phyloP scores from a whole-genome alignment of 768 basidiomycete species.

The Suillus discolor region DNA sequence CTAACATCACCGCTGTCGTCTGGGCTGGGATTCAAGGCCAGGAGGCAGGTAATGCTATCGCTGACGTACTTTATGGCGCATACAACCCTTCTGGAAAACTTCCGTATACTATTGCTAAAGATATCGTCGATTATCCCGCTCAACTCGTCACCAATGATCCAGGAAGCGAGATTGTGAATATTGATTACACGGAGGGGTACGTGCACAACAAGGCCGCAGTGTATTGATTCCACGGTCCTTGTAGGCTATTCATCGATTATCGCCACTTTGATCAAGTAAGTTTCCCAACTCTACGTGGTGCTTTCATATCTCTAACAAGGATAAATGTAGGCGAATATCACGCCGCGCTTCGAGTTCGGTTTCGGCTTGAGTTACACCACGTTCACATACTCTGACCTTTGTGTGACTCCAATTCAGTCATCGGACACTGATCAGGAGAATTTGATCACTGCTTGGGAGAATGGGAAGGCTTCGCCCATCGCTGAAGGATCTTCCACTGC shows the following conservation, averaged over 20 bases:
- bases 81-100: constrained; percentile 71
- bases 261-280: constrained; percentile 61
- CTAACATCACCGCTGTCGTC: constrained; percentile 72
- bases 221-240: constrained; percentile 11
- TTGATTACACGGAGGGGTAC: constrained; percentile 62
- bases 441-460: constrained; percentile 51
- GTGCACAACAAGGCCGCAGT: constrained; percentile 12
- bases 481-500: constrained; percentile 58
- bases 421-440: constrained; percentile 25
- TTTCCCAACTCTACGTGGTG: not conserved
- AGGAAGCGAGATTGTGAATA: constrained; percentile 12
- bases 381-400: constrained; percentile 40
- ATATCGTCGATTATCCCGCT: constrained; percentile 57
- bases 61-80: constrained; percentile 69
- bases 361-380: constrained; percentile 46
- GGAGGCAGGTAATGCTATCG: constrained; percentile 69
- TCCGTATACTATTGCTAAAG: constrained; percentile 76
- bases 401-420: constrained; percentile 39
- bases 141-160: constrained; percentile 44
- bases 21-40: constrained; percentile 71
- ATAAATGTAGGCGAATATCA: constrained; percentile 56
- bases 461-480: constrained; percentile 50
- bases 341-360: constrained; percentile 58
- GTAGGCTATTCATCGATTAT: constrained; percentile 64
- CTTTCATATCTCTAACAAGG: constrained; percentile 4